Evolutionary conservation across 2,329 filamentous ascomycete species (phyloP), one percentile per base, ranked within the genome.

Genomic region (Beauveria sp.): DNA sequence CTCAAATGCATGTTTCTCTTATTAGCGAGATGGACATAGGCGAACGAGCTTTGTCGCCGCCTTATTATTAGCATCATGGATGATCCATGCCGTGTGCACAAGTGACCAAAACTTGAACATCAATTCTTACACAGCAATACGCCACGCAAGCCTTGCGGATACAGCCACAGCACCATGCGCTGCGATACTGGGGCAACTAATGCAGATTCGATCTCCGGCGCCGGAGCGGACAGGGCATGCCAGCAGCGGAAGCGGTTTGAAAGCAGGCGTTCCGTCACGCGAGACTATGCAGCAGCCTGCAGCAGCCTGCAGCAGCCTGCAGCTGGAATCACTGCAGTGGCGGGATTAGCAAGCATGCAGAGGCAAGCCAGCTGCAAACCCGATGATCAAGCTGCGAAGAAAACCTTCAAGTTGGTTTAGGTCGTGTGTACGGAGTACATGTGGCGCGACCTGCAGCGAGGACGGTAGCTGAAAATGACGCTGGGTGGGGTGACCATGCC

Each of bases 381-480:
- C 40, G 58, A 60, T 60, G 58, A 60, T 52, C 46, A 48, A 52
- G 49, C 58, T 53, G 49, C 49, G 57, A 52, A 49, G 40, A 49
- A 60, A 60, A 46, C 22, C n/a, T 40, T 38, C 24, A 45, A n/a
- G 54, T 38, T 24, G 10, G 38, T n/a, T 24, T 31, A 18, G 22
- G 38, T 48, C 50, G 58, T 54, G 51, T 61, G 43, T 49, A 34
- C 46, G 34, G 34, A 38, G 34, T 14, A 14, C 34, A 5, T 38
- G 46, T 62, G 60, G 53, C 53, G 53, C 61, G 48, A 62, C 54
- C 28, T 62, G 61, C 61, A 62, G 53, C 16, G 54, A 62, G 51
- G 48, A 58, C 18, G 20, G 38, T 52, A 62, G 61, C 61, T 62
- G 61, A 62, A 62, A 58, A 57, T 55, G 59, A 55, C 50, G 59